Base-by-base conservation (phyloP, 352 stramenopile species). In the Globisporangium sylvaticum region DNA sequence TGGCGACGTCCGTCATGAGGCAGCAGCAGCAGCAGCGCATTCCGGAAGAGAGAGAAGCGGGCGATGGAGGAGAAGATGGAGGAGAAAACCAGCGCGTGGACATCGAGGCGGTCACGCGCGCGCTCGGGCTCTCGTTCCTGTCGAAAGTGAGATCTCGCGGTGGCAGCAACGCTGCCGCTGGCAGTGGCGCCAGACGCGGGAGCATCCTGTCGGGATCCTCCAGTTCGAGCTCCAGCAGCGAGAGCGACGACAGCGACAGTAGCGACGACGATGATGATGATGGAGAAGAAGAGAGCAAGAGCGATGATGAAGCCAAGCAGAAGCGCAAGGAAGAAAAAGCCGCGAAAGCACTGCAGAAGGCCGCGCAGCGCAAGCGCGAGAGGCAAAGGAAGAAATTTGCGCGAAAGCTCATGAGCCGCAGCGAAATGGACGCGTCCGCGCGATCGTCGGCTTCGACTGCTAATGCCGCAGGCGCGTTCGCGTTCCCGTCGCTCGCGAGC, bases 401-500 rank as follows among this genome's bases (percentile, higher is more conserved):
- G 31, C 58, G 52, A 27, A 70, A 70, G 60, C 58, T 70, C 34
- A 37, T 55, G 60, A 70, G 50, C 65, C 65, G 65, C 58, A 50
- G 65, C 34, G 58, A 66, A 4, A 22, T 66, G 27, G 65, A 70
- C 37, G 37, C 34, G 9, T 57, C 29, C 39, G 50, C 18, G 53
- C 9, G 1, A 29, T 22, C 2, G n/a, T 27, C 18, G 9, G 48
- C 53, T 6, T 42, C 53, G 7, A 32, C 27, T 2, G 25, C 53
- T 8, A 7, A 14, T 22, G 27, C 53, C 42, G 20, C 15, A 20
- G 42, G 50, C n/a, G 15, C 57, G 27, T 34, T 62, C 32, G 37
- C 25, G 34, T 70, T 70, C 48, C 65, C 65, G 20, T 66, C 65
- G 58, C 58, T 70, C n/a, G 65, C 65, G 37, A 70, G 65, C 58